Evolutionary conservation across 2,329 filamentous ascomycete genomes (phyloP).

Genomic region (Graphilbum sp.): DNA sequence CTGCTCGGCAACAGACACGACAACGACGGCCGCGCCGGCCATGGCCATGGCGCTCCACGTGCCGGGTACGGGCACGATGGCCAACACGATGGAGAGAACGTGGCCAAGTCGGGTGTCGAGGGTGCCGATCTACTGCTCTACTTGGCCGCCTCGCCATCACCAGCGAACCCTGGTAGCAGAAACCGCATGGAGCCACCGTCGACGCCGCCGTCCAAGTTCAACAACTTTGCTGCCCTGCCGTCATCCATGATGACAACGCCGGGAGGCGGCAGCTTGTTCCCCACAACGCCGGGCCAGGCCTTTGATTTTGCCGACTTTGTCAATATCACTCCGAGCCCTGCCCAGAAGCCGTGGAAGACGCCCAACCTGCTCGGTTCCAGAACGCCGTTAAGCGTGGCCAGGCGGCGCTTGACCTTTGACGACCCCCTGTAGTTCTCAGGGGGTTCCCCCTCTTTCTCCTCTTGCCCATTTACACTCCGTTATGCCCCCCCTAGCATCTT

Average conservation of each 20-base stretch:
- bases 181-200: slow-evolving; percentile 52
- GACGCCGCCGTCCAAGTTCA: slow-evolving; percentile 57
- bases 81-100: slow-evolving; percentile 7
- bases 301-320: slow-evolving; percentile 97
- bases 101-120: slow-evolving; percentile 44
- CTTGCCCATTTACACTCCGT: background rate
- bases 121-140: slow-evolving; percentile 70
- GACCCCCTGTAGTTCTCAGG: slow-evolving; percentile 18
- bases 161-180: slow-evolving; percentile 43
- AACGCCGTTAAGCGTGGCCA: slow-evolving; percentile 49
- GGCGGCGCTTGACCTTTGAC: slow-evolving; percentile 71
- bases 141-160: slow-evolving; percentile 80
- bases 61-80: slow-evolving; percentile 40
- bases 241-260: slow-evolving; percentile 86
- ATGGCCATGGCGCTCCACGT: no score
- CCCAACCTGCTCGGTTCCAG: slow-evolving; percentile 36
- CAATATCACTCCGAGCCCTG: slow-evolving; percentile 91
- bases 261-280: slow-evolving; percentile 49
- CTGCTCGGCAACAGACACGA: slow-evolving; percentile 25
- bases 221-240: slow-evolving; percentile 45
- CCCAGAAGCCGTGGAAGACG: slow-evolving; percentile 78
- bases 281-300: slow-evolving; percentile 61
- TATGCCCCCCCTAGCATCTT: background rate
- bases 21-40: slow-evolving; percentile 21
- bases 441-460: background rate